Base-by-base conservation (phyloP, 345 rosid species). In the Euphorbia tirucalli region DNA sequence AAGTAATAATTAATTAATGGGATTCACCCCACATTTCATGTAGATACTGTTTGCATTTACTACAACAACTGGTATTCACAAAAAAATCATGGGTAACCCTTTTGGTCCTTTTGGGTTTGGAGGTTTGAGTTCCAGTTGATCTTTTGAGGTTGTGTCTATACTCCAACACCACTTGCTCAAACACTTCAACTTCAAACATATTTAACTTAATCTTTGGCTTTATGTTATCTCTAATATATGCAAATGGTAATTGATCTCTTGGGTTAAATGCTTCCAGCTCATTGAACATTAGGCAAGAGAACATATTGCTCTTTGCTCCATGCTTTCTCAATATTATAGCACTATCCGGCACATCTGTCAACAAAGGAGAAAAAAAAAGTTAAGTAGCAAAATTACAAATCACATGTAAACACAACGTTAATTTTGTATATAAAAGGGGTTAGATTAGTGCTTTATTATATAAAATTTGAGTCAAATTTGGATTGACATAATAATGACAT, bases 201-300 rank as follows among this genome's bases (percentile, higher is more conserved):
- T 92, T 89, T 69, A 90, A 15, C 74, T 80, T 85, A 59, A 85
- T 65, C 85, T 80, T 83, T 0, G 90, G 95, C 39, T 68, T 81
- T 83, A 88, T 82, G 1, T 56, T 68, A 78, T 92, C 96, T 63
- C 96, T 81, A 76, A 92, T 87, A 59, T 75, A 90, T 15, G 96
- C 91, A 69, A 94, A 92, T 5, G 96, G 89, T 71, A 90, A 66
- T 61, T 90, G 97, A 78, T 92, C 97, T 77, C 96, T 81, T 0
- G 88, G 95, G 84, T 87, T 92, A 65, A 94, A 94, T 43, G 87
- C 95, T 70, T 90, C 93, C 68, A 90, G 71, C 74, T 92, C 95
- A 35, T 92, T 94, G 80, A 94, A 94, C 83, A 92, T 11, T 11
- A 89, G 90, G 77, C 96, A 92, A 0, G 96, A 92, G 77, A 94